phyloP scores from a whole-genome alignment of 1,284 basidiomycete species.

The Tremellales sp. region DNA sequence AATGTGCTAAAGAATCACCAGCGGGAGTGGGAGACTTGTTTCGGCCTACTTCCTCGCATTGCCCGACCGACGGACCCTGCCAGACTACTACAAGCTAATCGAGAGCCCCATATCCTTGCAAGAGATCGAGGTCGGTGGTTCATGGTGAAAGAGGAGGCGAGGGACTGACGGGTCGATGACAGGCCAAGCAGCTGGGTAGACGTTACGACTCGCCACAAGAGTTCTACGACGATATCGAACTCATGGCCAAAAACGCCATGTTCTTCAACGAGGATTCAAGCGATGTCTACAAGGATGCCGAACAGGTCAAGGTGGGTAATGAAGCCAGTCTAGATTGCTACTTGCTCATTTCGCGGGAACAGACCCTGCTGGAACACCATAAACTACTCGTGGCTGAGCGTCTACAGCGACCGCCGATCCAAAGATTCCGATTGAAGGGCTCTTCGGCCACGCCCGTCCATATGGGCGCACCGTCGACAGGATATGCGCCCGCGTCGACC shows the following conservation, averaged over 20 bases:
- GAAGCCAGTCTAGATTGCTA: background rate
- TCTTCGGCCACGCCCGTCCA: background rate
- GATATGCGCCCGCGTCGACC: background rate
- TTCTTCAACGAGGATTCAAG: conserved; percentile 83
- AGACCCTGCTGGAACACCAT: conserved; percentile 17
- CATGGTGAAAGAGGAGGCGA: background rate
- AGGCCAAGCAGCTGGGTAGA: conserved; percentile 60
- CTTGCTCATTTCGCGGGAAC: background rate
- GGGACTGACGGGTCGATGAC: conserved; percentile 6
- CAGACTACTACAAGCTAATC: conserved; percentile 90
- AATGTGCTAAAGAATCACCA: conserved; percentile 8
- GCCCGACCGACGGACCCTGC: conserved; percentile 71
- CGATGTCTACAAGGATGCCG: conserved; percentile 78
- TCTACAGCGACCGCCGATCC: conserved; percentile 7
- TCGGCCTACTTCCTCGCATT: conserved; percentile 69
- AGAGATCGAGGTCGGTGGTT: conserved; percentile 66
- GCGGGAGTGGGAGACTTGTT: conserved; percentile 60
- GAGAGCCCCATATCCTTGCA: conserved; percentile 79
- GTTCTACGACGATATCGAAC: conserved; percentile 74
- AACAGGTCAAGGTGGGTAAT: conserved; percentile 58
- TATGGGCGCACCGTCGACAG: background rate
- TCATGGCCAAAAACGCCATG: conserved; percentile 86
- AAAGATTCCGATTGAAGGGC: conserved; percentile 8
- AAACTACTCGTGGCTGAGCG: conserved; percentile 7
- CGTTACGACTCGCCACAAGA: conserved; percentile 65